Conservation (phyloP, 257 asterid species). For the Solanum chmielewskii region DNA sequence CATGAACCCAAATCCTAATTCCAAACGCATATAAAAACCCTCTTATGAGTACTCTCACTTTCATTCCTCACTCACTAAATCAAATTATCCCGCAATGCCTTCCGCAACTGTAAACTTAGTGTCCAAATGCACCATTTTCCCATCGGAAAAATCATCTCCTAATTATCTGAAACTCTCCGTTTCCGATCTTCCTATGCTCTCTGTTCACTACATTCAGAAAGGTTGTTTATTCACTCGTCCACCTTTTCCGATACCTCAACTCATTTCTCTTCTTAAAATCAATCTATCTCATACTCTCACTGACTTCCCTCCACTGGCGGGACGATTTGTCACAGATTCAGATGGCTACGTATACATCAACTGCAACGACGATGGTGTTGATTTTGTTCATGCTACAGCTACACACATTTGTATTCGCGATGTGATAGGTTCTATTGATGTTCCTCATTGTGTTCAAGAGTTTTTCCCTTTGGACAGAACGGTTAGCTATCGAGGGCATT, state of each 20-base stretch:
- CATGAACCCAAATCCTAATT: background rate
- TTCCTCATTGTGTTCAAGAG: conserved; percentile 25
- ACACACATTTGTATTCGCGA: conserved; percentile 23
- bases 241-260: conserved; percentile 15
- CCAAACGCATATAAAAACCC: background rate
- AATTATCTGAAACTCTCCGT: conserved; percentile 48
- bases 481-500: conserved; percentile 51
- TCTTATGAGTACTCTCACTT: background rate
- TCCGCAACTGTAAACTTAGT: conserved; percentile 1
- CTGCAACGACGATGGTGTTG: conserved; percentile 54
- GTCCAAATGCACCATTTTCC: conserved; percentile 30
- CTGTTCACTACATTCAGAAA: conserved; percentile 70
- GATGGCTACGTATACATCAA: conserved; percentile 41
- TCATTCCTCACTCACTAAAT: background rate
- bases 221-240: conserved; percentile 42
- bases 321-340: conserved; percentile 42
- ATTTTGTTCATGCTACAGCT: conserved; percentile 32
- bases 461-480: conserved; percentile 35
- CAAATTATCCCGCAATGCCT: conserved; percentile 23
- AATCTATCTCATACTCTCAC: conserved; percentile 33
- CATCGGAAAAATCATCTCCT: conserved; percentile 21
- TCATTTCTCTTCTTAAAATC: conserved; percentile 16
- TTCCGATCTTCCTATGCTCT: conserved; percentile 72
- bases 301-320: conserved; percentile 67
- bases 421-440: conserved; percentile 12